These are phyloP conservation scores for Oenanthe javanica DNA, from an alignment of 140 eudicot genomes.

Conservation along the genomic window DNA sequence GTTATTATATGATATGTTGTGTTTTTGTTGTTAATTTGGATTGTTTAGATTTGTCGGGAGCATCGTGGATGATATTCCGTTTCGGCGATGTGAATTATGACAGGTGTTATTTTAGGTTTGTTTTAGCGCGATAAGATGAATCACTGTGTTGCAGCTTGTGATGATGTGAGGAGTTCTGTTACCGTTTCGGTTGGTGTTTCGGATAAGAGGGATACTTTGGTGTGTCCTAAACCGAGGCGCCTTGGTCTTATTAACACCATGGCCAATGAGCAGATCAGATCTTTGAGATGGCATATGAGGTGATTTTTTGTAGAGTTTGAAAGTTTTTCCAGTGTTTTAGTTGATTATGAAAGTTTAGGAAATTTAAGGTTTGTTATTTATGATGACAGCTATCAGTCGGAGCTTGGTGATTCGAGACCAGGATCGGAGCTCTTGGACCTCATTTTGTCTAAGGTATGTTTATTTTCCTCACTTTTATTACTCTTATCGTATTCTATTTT, in stretches of 20 bases:
- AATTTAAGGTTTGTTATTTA: background rate
- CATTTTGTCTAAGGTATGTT: conserved; percentile 69
- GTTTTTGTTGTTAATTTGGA: background rate
- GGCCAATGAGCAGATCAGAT: background rate
- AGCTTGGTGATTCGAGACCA: conserved; percentile 62
- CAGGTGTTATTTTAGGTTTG: conserved; percentile 1
- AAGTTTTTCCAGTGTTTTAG: background rate
- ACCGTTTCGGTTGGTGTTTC: background rate
- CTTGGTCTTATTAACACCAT: background rate
- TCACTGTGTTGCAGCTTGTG: conserved; percentile 20
- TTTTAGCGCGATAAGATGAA: conserved; percentile 15
- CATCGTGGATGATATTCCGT: background rate
- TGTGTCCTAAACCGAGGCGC: conserved; percentile 7
- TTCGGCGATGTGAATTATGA: background rate
- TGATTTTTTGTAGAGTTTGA: background rate
- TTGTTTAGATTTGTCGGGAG: background rate
- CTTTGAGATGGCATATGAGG: conserved; percentile 12
- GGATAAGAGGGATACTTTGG: conserved; percentile 8
- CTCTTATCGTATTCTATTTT: background rate
- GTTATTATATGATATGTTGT: background rate
- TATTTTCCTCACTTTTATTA: background rate
- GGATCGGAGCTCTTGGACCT: conserved; percentile 85
- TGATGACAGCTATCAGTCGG: conserved; percentile 59
- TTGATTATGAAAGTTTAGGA: conserved; percentile 7
- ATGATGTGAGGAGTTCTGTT: conserved; percentile 12